Conservation (phyloP, 768 basidiomycete species). For the Mycena amicta region DNA sequence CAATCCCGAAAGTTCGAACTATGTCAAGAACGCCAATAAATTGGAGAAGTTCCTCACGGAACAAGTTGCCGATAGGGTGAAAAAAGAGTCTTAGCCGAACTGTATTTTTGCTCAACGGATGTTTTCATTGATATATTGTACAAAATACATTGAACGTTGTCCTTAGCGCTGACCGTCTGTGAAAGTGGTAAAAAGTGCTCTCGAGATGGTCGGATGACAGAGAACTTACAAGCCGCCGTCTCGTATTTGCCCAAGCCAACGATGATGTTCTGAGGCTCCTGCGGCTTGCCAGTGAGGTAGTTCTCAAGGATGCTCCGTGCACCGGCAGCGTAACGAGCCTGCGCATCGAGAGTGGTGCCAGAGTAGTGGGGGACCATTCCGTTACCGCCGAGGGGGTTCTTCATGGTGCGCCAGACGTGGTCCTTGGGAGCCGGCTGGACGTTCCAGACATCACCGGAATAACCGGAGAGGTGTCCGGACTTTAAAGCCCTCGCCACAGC, state of each 20-base stretch:
- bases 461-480: conserved; percentile 74
- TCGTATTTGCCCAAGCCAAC: conserved; percentile 63
- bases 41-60: conserved; percentile 79
- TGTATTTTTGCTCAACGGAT: background rate
- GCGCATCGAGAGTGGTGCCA: conserved; percentile 88
- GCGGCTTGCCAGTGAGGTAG: conserved; percentile 62
- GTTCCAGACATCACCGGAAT: conserved; percentile 78
- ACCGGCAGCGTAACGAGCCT: conserved; percentile 81
- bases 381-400: conserved; percentile 84
- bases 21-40: conserved; percentile 82
- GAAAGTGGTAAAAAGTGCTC: background rate
- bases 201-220: background rate
- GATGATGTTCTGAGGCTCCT: conserved; percentile 83
- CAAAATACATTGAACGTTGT: background rate
- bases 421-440: conserved; percentile 86
- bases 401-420: conserved; percentile 83
- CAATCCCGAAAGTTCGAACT: conserved; percentile 80
- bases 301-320: conserved; percentile 71
- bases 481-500: conserved; percentile 76
- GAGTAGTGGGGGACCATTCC: conserved; percentile 89
- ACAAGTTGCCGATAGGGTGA: conserved; percentile 39
- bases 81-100: conserved; percentile 25
- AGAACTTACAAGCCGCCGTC: conserved; percentile 46
- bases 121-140: conserved; percentile 4
- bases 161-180: conserved; percentile 54